A percentile compares a stretch with the other conserved stretches of the same genome.
Evolutionary conservation across 2,329 filamentous ascomycete species (phyloP).

Genomic region (Cercospora sojina): DNA sequence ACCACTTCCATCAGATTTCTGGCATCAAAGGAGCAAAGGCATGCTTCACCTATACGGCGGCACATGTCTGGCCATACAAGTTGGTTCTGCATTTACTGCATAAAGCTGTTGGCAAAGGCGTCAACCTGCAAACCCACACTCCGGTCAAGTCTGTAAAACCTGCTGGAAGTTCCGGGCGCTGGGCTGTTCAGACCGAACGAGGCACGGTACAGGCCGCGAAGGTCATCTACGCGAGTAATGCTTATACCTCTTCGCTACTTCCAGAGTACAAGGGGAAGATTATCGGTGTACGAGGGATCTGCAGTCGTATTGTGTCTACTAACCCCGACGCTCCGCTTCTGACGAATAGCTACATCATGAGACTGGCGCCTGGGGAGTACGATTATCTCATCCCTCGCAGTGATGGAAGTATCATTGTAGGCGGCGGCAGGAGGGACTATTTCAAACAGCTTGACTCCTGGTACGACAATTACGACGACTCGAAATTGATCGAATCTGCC

Average conservation of each 20-base stretch:
- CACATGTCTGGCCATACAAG: constrained; percentile 37
- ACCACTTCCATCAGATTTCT: constrained; percentile 33
- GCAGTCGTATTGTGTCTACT: constrained; percentile 39
- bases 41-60: constrained; percentile 52
- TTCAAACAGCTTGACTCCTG: constrained; percentile 39
- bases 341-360: constrained; percentile 32
- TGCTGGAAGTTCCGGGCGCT: constrained; percentile 46
- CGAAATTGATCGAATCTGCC: constrained; percentile 45
- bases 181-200: constrained; percentile 27
- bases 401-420: constrained; percentile 49
- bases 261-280: constrained; percentile 39
- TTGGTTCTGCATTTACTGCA: constrained; percentile 30
- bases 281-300: constrained; percentile 47
- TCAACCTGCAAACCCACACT: constrained; percentile 74
- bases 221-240: constrained; percentile 37
- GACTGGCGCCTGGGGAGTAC: constrained; percentile 25
- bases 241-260: constrained; percentile 33
- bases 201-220: constrained; percentile 34
- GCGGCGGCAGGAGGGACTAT: constrained; percentile 40
- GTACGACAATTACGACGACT: constrained; percentile 51
- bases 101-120: constrained; percentile 43
- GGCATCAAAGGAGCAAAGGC: constrained; percentile 42
- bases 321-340: constrained; percentile 29
- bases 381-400: constrained; percentile 48
- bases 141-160: constrained; percentile 72